Conservation (phyloP, 2,329 filamentous ascomycete species). For the Beauveria australis region DNA sequence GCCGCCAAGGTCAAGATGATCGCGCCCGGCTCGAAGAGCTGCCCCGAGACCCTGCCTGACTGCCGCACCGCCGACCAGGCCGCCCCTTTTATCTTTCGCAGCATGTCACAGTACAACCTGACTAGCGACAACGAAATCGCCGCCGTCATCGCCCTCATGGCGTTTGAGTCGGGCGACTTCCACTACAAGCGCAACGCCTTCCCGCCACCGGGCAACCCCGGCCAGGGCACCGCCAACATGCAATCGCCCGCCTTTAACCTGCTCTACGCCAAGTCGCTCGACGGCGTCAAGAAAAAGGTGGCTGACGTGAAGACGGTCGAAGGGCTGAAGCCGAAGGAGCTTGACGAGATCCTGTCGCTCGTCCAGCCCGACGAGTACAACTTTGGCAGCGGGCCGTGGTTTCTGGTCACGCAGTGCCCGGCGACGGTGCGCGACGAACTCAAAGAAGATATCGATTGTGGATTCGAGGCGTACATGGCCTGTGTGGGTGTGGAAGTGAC, state of each 20-base stretch:
- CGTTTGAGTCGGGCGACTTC: constrained; percentile 63
- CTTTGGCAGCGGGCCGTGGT: constrained; percentile 47
- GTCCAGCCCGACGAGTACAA: constrained; percentile 42
- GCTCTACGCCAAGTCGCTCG: constrained; percentile 37
- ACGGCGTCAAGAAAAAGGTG: constrained; percentile 27
- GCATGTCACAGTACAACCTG: constrained; percentile 51
- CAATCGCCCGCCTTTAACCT: constrained; percentile 38
- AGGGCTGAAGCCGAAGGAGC: constrained; percentile 22
- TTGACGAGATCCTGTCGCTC: constrained; percentile 34
- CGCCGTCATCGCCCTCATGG: constrained; percentile 61
- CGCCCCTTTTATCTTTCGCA: constrained; percentile 45
- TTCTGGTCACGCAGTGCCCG: constrained; percentile 36
- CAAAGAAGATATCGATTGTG: constrained; percentile 28
- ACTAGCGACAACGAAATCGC: constrained; percentile 52
- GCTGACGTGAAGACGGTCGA: constrained; percentile 21
- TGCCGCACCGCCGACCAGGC: constrained; percentile 60
- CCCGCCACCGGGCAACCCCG: constrained; percentile 38
- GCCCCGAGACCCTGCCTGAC: constrained; percentile 43
- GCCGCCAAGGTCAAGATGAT: constrained; percentile 41
- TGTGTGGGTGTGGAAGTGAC: constrained; percentile 34
- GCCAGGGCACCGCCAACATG: constrained; percentile 62
- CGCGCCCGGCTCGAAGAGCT: constrained; percentile 48
- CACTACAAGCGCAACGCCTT: constrained; percentile 60
- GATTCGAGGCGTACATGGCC: constrained; percentile 37
- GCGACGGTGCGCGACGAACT: constrained; percentile 25